These are phyloP conservation scores for Diutina sp. DNA, from an alignment of 1,139 yeast species.

Conservation along the genomic window DNA sequence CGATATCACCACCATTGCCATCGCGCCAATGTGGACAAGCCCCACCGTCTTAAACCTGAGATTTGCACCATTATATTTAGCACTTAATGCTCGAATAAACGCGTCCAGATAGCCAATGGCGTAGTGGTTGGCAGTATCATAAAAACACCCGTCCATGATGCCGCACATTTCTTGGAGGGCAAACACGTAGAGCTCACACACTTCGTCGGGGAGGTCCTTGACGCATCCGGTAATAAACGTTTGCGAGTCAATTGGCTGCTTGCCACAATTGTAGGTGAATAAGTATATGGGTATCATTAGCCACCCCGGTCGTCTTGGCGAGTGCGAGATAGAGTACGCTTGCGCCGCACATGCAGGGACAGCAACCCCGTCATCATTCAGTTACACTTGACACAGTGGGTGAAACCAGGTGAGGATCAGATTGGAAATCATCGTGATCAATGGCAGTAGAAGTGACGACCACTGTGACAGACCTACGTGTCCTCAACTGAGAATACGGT, in stretches of 20 bases:
- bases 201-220: slow-evolving; percentile 17
- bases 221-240: slow-evolving; percentile 13
- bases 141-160: slow-evolving; percentile 48
- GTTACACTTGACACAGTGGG: too few species aligned
- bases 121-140: slow-evolving; percentile 20
- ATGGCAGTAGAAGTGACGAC: not conserved
- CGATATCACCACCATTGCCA: slow-evolving; percentile 45
- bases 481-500: too few species aligned
- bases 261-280: slow-evolving; percentile 29
- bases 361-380: not conserved
- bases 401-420: too few species aligned
- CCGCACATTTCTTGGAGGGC: slow-evolving; percentile 70
- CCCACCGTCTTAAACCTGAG: slow-evolving; percentile 31
- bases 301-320: not conserved
- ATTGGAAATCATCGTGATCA: too few species aligned
- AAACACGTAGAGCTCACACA: slow-evolving; percentile 42
- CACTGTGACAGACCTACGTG: not conserved
- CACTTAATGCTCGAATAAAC: slow-evolving; percentile 25
- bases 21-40: slow-evolving; percentile 45
- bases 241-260: slow-evolving; percentile 13
- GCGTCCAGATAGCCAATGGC: slow-evolving; percentile 27
- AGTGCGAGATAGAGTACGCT: not conserved
- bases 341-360: not conserved
- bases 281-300: slow-evolving; percentile 14
- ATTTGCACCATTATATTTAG: slow-evolving; percentile 10